Conservation (phyloP, 768 basidiomycete species). For the Tricholomella constricta region DNA sequence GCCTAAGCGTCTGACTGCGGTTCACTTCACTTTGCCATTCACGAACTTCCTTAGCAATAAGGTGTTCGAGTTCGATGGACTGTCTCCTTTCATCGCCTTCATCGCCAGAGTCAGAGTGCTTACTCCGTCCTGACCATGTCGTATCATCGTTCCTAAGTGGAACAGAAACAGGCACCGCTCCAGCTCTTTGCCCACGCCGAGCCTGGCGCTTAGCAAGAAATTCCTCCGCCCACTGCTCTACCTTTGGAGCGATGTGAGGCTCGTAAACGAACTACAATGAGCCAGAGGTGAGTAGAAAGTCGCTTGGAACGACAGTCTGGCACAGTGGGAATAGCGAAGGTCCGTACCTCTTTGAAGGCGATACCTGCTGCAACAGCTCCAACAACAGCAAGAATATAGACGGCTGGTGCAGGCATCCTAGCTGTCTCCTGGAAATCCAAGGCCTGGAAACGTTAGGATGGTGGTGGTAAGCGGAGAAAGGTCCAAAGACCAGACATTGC, state of each 20-base stretch:
- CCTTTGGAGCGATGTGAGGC: conserved; percentile 63
- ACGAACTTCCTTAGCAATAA: conserved; percentile 49
- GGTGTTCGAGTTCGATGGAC: conserved; percentile 52
- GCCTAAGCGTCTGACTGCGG: conserved; percentile 32
- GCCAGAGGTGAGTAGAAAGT: not conserved
- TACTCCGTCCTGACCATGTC: conserved; percentile 24
- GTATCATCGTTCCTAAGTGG: conserved; percentile 25
- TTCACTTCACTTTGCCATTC: conserved; percentile 54
- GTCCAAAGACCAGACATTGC: conserved; percentile 5
- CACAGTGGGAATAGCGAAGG: not conserved
- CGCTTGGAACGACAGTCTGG: not conserved
- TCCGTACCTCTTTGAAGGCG: conserved; percentile 19
- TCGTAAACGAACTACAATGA: conserved; percentile 62
- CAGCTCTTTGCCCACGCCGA: conserved; percentile 30
- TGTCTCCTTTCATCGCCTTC: conserved; percentile 20
- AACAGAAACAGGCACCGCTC: conserved; percentile 16
- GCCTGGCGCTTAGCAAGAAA: conserved; percentile 36
- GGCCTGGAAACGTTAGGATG: not conserved
- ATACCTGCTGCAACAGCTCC: conserved; percentile 17
- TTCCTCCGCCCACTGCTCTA: conserved; percentile 51
- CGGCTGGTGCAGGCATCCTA: conserved; percentile 22
- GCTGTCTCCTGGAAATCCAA: not conserved
- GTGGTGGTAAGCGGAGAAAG: conserved; percentile 8
- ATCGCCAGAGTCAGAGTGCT: conserved; percentile 22
- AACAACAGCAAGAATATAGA: conserved; percentile 16